phyloP scores from a whole-genome alignment of 2,329 filamentous ascomycete species.

The Trichoderma pleuroti region DNA sequence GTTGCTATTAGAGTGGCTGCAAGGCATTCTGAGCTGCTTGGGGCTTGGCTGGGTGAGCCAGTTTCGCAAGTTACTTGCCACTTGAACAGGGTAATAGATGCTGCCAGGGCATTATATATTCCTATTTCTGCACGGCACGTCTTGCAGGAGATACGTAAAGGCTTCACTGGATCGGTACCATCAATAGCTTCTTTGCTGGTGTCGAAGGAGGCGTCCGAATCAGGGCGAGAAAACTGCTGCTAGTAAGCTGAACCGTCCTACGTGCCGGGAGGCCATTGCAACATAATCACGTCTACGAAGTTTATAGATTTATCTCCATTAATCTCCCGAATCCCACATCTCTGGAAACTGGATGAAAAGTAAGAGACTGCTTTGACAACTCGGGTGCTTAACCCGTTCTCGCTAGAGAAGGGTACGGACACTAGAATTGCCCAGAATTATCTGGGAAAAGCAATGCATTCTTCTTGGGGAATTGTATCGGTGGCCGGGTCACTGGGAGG shows the following conservation, averaged over 20 bases:
- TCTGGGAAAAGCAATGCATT: slow-evolving; percentile 33
- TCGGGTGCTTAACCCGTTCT: slow-evolving; percentile 39
- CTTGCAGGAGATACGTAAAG: slow-evolving; percentile 44
- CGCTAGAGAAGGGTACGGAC: slow-evolving; percentile 37
- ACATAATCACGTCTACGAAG: neutral
- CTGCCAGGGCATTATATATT: slow-evolving; percentile 42
- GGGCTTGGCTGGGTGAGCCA: slow-evolving; percentile 26
- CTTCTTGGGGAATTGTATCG: slow-evolving; percentile 68
- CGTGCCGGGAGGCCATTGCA: neutral
- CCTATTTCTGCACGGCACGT: slow-evolving; percentile 47
- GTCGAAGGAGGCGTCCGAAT: slow-evolving; percentile 29
- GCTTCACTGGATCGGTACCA: slow-evolving; percentile 26
- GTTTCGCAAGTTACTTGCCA: slow-evolving; percentile 50
- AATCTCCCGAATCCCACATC: slow-evolving; percentile 49
- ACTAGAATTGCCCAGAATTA: slow-evolving; percentile 23
- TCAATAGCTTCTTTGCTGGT: slow-evolving; percentile 30
- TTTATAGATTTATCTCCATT: slow-evolving; percentile 44
- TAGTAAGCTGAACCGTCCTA: slow-evolving; percentile 25
- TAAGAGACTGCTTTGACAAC: slow-evolving; percentile 35
- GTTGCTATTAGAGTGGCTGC: slow-evolving; percentile 51
- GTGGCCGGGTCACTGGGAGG: slow-evolving; percentile 55
- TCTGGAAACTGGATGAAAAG: slow-evolving; percentile 49
- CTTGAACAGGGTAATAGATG: slow-evolving; percentile 53
- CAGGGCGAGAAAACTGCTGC: slow-evolving; percentile 37
- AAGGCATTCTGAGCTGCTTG: slow-evolving; percentile 48